Percentiles rank a stretch among this genome's conserved stretches.
Evolutionary conservation across 1,284 basidiomycete genomes (phyloP).

Genomic region (Tilletia indica): DNA sequence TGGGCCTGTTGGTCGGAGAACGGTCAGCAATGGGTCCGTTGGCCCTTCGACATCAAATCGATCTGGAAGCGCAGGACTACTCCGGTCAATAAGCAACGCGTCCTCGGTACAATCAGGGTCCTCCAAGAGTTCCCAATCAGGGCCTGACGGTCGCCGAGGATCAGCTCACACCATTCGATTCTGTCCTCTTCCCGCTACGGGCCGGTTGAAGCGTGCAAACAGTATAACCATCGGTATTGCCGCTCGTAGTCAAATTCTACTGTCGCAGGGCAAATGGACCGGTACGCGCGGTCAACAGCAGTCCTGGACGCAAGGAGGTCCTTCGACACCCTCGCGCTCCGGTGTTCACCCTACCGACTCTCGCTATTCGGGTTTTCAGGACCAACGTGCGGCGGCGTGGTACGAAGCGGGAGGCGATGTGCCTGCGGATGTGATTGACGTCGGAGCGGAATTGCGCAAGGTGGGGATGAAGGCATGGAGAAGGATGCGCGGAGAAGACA

Average conservation of each 20-base stretch:
- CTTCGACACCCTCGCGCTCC: not conserved
- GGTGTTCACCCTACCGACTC: not conserved
- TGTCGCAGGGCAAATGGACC: constrained; percentile 41
- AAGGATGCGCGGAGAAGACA: constrained; percentile 31
- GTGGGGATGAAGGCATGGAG: constrained; percentile 40
- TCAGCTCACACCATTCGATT: constrained; percentile 44
- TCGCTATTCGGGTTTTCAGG: constrained; percentile 11
- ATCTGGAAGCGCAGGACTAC: not conserved
- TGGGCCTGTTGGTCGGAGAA: no score
- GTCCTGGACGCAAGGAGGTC: constrained; percentile 20
- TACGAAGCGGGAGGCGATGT: constrained; percentile 17
- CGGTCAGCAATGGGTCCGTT: no score
- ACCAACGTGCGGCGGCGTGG: not conserved
- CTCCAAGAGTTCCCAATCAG: not conserved
- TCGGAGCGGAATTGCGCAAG: constrained; percentile 43
- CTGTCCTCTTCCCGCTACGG: constrained; percentile 41
- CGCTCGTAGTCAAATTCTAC: constrained; percentile 46
- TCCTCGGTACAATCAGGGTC: not conserved
- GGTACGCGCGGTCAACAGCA: constrained; percentile 1
- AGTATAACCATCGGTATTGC: constrained; percentile 52
- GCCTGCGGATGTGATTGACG: constrained; percentile 38
- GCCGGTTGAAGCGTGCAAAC: constrained; percentile 46
- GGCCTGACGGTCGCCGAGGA: not conserved
- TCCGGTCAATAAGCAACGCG: not conserved
- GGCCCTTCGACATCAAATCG: no score